Conservation (phyloP, 495 filamentous ascomycete genomes). For the Annulohypoxylon nitens region DNA sequence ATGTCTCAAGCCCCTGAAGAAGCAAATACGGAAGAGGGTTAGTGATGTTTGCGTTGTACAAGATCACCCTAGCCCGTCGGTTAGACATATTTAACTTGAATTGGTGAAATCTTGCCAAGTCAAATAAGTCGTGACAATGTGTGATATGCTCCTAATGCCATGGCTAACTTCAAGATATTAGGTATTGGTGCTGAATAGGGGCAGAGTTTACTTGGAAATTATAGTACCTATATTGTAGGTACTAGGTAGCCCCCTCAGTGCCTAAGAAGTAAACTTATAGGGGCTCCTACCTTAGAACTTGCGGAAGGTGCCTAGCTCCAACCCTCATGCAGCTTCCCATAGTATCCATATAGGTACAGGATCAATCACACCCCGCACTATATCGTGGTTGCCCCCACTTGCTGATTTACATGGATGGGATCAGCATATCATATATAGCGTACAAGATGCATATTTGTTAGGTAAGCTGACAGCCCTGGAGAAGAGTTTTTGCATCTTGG, state of each 20-base stretch:
- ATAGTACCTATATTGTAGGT: no score
- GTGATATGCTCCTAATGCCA: no score
- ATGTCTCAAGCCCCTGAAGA: neutral
- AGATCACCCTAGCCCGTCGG: neutral
- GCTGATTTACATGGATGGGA: neutral
- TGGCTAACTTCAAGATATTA: no score
- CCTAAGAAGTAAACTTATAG: neutral
- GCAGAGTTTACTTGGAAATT: no score
- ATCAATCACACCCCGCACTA: conserved; percentile 9
- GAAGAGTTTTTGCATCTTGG: neutral
- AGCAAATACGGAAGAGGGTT: neutral
- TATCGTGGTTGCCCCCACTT: neutral
- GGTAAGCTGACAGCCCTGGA: neutral
- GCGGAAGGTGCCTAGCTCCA: conserved; percentile 6
- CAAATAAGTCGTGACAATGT: no score
- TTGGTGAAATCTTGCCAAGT: no score
- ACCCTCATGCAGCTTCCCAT: neutral
- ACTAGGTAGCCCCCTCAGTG: no score
- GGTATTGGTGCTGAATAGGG: no score
- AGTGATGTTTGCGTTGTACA: conserved; percentile 9
- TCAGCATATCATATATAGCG: neutral
- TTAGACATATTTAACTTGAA: neutral
- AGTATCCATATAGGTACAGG: neutral
- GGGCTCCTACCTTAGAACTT: neutral
- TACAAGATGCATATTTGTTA: neutral